These are phyloP conservation scores for Lablab purpureus DNA, from an alignment of 306 rosid species.

Conservation along the genomic window DNA sequence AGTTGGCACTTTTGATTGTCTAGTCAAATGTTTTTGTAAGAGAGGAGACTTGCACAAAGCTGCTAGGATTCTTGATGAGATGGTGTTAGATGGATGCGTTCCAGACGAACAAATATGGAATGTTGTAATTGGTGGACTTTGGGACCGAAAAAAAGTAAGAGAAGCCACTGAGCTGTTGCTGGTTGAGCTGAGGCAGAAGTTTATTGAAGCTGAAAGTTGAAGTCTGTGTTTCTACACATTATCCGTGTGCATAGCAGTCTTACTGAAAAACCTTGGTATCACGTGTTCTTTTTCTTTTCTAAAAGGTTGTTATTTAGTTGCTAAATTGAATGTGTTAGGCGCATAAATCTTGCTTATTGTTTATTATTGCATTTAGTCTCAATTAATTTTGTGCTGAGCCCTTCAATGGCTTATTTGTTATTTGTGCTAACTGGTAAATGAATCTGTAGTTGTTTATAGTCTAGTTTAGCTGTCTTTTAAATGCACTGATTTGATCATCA, in stretches of 20 bases:
- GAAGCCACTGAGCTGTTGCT: conserved; percentile 68
- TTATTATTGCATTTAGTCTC: conserved; percentile 1
- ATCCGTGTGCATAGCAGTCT: conserved; percentile 10
- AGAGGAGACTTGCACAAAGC: conserved; percentile 77
- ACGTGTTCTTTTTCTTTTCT: background rate
- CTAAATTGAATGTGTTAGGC: conserved; percentile 2
- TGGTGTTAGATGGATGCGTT: conserved; percentile 79
- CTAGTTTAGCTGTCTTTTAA: background rate
- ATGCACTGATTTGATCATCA: background rate
- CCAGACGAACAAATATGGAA: conserved; percentile 75
- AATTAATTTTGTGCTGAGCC: conserved; percentile 3
- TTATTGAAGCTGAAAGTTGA: conserved; percentile 53
- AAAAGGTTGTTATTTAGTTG: background rate
- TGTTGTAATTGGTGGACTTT: conserved; percentile 66
- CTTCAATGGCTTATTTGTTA: conserved; percentile 19
- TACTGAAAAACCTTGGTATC: conserved; percentile 30
- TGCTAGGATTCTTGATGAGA: conserved; percentile 78
- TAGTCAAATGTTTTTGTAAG: conserved; percentile 64
- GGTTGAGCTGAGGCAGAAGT: conserved; percentile 56
- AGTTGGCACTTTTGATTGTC: conserved; percentile 56
- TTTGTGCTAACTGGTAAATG: background rate
- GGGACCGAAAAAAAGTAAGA: conserved; percentile 74
- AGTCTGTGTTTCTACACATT: conserved; percentile 19
- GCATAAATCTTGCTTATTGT: background rate
- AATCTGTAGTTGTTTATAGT: background rate